These are phyloP conservation scores for Auricularia sp. DNA, from an alignment of 768 basidiomycete genomes.

Conservation along the genomic window DNA sequence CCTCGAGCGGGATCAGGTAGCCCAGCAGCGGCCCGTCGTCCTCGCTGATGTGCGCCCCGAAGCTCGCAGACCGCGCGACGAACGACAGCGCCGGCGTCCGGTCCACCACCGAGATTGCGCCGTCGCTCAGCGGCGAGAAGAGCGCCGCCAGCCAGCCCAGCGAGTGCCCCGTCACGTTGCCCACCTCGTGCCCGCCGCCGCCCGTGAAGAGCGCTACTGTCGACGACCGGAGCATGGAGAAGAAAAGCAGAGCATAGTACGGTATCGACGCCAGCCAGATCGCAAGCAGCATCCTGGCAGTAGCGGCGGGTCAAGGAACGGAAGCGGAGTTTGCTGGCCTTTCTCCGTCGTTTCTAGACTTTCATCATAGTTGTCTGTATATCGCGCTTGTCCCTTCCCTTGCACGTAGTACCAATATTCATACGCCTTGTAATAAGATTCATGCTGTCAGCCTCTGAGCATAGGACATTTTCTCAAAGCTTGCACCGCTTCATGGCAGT, in stretches of 20 bases:
- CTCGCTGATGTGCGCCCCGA: conserved; percentile 45
- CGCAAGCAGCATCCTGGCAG: neutral
- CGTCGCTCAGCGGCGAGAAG: neutral
- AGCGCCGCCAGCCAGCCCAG: neutral
- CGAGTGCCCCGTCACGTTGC: neutral
- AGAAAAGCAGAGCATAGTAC: neutral
- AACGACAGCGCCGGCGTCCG: conserved; percentile 61
- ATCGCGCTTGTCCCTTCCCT: too few relatives aligned
- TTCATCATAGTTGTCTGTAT: too few relatives aligned
- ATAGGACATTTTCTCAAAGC: too few relatives aligned
- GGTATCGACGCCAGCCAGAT: neutral
- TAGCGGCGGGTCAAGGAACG: neutral
- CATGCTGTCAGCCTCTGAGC: too few relatives aligned
- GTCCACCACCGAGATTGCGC: conserved; percentile 55
- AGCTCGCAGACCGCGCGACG: conserved; percentile 61
- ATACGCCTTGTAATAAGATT: too few relatives aligned
- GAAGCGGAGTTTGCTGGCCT: too few relatives aligned
- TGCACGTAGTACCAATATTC: too few relatives aligned
- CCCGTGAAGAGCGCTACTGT: neutral
- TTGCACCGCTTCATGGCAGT: too few relatives aligned
- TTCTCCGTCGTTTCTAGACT: too few relatives aligned
- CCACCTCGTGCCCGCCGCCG: too few relatives aligned
- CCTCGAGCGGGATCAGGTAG: conserved; percentile 60
- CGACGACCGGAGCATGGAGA: neutral
- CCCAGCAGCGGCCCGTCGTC: conserved; percentile 58